Evolutionary conservation across 352 stramenopile genomes (phyloP), one percentile per base, ranked within the genome.

Genomic region (Pythium aristosporum): DNA sequence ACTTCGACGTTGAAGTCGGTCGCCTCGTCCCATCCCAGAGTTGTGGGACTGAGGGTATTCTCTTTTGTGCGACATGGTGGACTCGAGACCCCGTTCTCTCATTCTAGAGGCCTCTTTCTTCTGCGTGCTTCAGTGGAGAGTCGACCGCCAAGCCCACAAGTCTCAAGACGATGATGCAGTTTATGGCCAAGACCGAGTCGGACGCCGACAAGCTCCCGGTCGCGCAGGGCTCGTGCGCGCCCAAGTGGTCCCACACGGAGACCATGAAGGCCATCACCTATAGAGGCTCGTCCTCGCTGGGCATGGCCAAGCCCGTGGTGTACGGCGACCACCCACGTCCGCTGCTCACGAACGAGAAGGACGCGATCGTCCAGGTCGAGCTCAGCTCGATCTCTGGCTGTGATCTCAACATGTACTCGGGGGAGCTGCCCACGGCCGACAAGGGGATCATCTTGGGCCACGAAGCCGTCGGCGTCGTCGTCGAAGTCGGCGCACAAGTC

Each of bases 361-460:
- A 74, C 56, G 67, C 57, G 54, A 72, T 77, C 65, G 41, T 77
- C 20, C 51, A 69, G 43, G 63, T 77, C 41, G 65, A 72, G 48
- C 61, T 71, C 11, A 74, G 66, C 43, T 59, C 69, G 20, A 76
- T 82, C 44, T 80, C 73, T 48, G 75, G 72, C 36, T 78, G 61
- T 51, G 75, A 82, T 30, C 58, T 73, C 1, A 53, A 80, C 57
- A 6, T 82, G 41, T 74, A 76, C 69, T 72, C 75, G 3, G 75
- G 72, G 12, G 37, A 73, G 8, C 23, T 85, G 39, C 71, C 75
- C 21, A 76, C 74, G 12, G 55, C 73, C 37, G 65, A 76, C 58
- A 66, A 69, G 15, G 75, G 77, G 3, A 59, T 69, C 46, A 79
- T 83, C 21, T 63, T 77, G 11, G 77, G 77, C 41, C 77, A 85